Evolutionary conservation across 2,329 filamentous ascomycete genomes (phyloP), one percentile per base, ranked within the genome.

Genomic region (Aureobasidium sp.): DNA sequence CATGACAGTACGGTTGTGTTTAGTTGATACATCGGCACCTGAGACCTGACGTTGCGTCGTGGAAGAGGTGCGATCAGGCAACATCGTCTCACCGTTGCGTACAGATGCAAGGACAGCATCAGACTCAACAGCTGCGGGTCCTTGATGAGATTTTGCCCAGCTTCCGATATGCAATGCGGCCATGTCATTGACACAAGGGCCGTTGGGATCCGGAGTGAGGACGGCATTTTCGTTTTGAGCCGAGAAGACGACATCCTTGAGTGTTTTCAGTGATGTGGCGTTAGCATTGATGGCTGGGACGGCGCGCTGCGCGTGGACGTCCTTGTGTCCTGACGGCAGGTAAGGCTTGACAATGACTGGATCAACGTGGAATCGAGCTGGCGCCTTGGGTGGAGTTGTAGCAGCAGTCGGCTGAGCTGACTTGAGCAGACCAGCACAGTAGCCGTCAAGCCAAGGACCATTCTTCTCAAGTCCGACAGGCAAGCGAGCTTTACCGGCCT

Each of bases 141-240:
- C 52, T 23, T 65, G 62, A 13, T 65, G 62, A n/a, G 64, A 56
- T 64, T 71, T 72, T 29, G 64, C 66, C 72, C 70, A 73, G 20
- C 68, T 64, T 32, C 71, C 70, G n/a, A 72, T 68, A 50, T 68
- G 68, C 46, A 64, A 53, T n/a, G 64, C 37, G 6, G 51, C 55
- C 55, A 63, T 59, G n/a, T 71, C 67, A 36, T 63, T 64, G 41
- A 70, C 64, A 50, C 66, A 65, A 29, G 68, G 68, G 9, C 68
- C 70, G 32, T 69, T 67, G 36, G 65, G 56, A 12, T 67, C 67
- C n/a, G 70, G 70, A 13, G 68, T 70, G 29, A 71, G 63, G 20
- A 72, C 62, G 9, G 70, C 68, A 44, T 71, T 70, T 66, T 74
- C 70, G 37, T 72, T 73, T 41, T 69, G 67, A 9, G 72, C 67